phyloP scores from a whole-genome alignment of 768 basidiomycete genomes.

The Tubosaeta sp. region DNA sequence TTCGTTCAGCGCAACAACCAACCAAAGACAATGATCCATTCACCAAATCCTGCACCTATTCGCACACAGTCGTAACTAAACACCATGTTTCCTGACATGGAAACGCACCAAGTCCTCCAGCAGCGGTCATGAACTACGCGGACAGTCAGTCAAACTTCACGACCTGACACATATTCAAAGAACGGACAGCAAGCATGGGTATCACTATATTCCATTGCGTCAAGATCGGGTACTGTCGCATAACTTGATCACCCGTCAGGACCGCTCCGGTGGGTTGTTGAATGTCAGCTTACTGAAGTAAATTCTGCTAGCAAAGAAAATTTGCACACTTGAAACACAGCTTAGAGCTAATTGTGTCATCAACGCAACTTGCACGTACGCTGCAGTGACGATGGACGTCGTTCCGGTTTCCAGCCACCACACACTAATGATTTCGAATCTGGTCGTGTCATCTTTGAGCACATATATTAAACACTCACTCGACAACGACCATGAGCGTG shows the following conservation, averaged over 20 bases:
- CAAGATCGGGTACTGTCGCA: slow-evolving; percentile 6
- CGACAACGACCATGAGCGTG: not conserved
- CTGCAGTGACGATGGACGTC: not conserved
- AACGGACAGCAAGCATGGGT: slow-evolving; percentile 5
- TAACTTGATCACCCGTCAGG: not conserved
- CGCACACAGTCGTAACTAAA: not conserved
- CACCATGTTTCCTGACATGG: not conserved
- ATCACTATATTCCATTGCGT: not conserved
- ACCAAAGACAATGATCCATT: not conserved
- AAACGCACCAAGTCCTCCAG: slow-evolving; percentile 4
- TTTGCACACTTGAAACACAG: slow-evolving; percentile 3
- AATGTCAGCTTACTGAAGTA: slow-evolving; percentile 3
- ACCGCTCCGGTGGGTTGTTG: not conserved
- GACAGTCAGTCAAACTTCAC: not conserved
- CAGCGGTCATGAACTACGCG: slow-evolving; percentile 1
- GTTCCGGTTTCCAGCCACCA: slow-evolving; percentile 2
- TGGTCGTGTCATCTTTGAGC: not conserved
- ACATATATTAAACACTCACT: not conserved
- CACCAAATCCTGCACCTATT: slow-evolving; percentile 7
- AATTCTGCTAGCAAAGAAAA: slow-evolving; percentile 7
- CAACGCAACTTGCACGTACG: not conserved
- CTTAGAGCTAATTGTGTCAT: not conserved
- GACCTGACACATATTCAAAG: not conserved
- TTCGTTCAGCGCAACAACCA: not conserved
- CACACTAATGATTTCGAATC: not conserved